Evolutionary conservation across 495 filamentous ascomycete genomes (phyloP), one percentile per base, ranked within the genome.

Genomic region (Podospora didyma): DNA sequence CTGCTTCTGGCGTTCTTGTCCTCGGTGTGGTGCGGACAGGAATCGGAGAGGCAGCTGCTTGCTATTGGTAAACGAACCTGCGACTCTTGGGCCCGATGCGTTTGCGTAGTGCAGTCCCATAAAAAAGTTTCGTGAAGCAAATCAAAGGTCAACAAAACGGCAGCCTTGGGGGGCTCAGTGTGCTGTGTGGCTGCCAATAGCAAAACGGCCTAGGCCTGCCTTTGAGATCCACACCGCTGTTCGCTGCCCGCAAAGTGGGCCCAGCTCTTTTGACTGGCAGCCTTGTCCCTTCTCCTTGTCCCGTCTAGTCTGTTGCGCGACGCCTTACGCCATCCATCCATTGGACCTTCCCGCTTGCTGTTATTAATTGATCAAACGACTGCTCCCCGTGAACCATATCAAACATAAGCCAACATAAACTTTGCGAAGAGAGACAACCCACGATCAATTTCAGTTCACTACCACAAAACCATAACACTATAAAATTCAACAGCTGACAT

Each of bases 71-170:
- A 28, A 35, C 19, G n/a, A 45, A 54, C 46, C 24, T 39, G 46
- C 28, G 21, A 53, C 24, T 50, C 23, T 6, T 16, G 39, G 14
- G 0, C 3, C 39, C 12, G 26, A 31, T 31, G 26, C 26, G n/a
- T 14, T 12, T 7, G 6, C 42, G 34, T 19, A 53, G 47, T 63
- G 54, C 53, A 62, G 57, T 42, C 51, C 59, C 63, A 48, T 63
- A 62, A 51, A 73, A 76, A 75, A 73, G 69, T 62, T 67, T 54
- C 64, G 57, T 49, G 59, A 53, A 53, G 59, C 58, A 55, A 49
- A 56, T 52, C 42, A 51, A 57, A 42, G 63, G 49, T 51, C 51
- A 61, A 55, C 54, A 58, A 53, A 56, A 45, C 47, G 51, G 66
- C 66, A 67, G 69, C 61, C 62, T 69, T 64, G 60, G 59, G n/a